Evolutionary conservation across 129 eudicot genomes (phyloP), one percentile per base, ranked within the genome.

Genomic region (Arctium lappa): DNA sequence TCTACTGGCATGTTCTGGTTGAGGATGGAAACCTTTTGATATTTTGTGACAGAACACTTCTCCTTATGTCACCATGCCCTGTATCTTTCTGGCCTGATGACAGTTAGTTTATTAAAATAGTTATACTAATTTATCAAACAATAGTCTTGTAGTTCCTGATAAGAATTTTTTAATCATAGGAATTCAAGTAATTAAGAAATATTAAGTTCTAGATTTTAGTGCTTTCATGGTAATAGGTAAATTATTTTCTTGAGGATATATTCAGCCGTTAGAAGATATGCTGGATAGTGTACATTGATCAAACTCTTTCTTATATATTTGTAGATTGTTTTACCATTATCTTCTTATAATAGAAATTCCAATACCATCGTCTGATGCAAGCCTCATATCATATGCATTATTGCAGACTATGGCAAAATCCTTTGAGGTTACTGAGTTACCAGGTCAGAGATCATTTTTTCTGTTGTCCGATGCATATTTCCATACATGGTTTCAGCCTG

Each of bases 361-460:
- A 50, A 76, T 69, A 76, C 44, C 42, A 69, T 68, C 37, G 15
- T 80, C 69, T 74, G 50, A 85, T 76, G 60, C 69, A 84, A 39
- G 42, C 29, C 66, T 75, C 36, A n/a, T 81, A 63, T 71, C 34
- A 72, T 84, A 44, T 37, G 69, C 72, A 50, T 75, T 81, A n/a
- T 82, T 86, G 84, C 94, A 95, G 99, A 86, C 93, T 37, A 90
- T 91, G 97, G 95, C 86, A 29, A 93, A 93, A 88, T 95, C 99
- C 30, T 95, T 95, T 77, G 99, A 95, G 88, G 98, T 87, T 62
- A 90, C 97, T 5, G 99, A 95, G 70, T 81, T 95, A 80, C 99
- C 99, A 90, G 99, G 98, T 95, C 42, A 48, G 85, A 15, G 46
- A 72, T 86, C 39, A 75, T 44, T 79, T 71, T 37, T 74, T 50